Evolutionary conservation across 139 green algal species (phyloP), one percentile per base, ranked within the genome.

Genomic region (Zygnema circumcarinatum): DNA sequence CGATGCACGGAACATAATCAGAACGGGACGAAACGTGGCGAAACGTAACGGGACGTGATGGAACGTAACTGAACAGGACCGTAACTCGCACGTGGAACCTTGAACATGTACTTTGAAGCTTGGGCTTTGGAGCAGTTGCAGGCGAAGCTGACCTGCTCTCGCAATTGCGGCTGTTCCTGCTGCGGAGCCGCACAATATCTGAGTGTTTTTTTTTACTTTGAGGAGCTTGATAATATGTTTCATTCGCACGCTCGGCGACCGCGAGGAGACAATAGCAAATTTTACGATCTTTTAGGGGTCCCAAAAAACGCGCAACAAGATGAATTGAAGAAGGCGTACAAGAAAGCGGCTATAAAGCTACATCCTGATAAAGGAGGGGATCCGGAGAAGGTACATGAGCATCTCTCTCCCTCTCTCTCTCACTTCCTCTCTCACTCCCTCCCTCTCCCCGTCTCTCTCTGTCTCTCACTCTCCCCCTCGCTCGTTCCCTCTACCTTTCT

Each of bases 281-380:
- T 87, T 67, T 93, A 93, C 72, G 88, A 96, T 7, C 90, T 96
- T 20, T 90, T 99, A 21, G 97, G 97, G 0, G 97, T 99, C 25
- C 33, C 84, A 3, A 91, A 94, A 1, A 85, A 69, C n/a, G 96
- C 96, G 31, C 94, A 96, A 88, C 96, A 96, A 85, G 97, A 98
- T 92, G 93, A 94, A 1, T 96, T 99, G 82, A 99, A 99, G 93
- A 93, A 93, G 40, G 95, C 97, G 0, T 99, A 99, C 92, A 87
- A 93, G 1, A 94, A 98, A 83, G 94, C 97, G 81, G 85, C 90
- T 2, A 91, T 93, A 31, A 90, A 93, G 81, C 68, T 84, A 41
- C 91, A 93, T 75, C 91, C 90, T 3, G 82, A 90, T 79, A 90
- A 85, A 67, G 96, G 96, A 62, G 95, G 96, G 32, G 95, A 98